phyloP scores from a whole-genome alignment of 441 rosid genomes.

The Manihot esculenta region DNA sequence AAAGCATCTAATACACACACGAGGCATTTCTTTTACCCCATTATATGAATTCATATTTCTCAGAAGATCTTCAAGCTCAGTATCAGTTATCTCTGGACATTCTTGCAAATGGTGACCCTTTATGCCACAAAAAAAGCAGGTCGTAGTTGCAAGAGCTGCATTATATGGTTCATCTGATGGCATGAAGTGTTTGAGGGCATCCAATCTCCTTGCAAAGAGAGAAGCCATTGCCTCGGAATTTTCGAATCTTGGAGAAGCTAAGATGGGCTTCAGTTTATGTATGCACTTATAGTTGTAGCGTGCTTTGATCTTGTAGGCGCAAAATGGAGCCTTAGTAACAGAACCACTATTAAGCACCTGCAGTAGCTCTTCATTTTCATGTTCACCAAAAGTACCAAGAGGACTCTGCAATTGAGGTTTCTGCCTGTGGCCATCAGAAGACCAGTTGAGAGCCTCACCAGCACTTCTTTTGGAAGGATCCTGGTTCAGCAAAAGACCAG shows the following conservation, averaged over 20 bases:
- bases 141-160: slow-evolving; percentile 27
- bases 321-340: slow-evolving; percentile 32
- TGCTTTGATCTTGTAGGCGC: slow-evolving; percentile 30
- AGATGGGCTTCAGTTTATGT: slow-evolving; percentile 27
- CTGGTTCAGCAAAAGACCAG: slow-evolving; percentile 25
- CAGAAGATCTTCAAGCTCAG: slow-evolving; percentile 57
- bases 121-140: slow-evolving; percentile 75
- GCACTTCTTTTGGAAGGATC: slow-evolving; percentile 19
- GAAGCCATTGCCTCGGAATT: slow-evolving; percentile 66
- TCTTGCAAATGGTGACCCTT: slow-evolving; percentile 59
- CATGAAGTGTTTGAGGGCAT: slow-evolving; percentile 56
- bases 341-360: slow-evolving; percentile 18
- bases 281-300: slow-evolving; percentile 32
- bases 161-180: slow-evolving; percentile 38
- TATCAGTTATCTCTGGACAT: slow-evolving; percentile 60
- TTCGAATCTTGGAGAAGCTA: slow-evolving; percentile 39
- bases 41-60: slow-evolving; percentile 38
- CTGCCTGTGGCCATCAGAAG: slow-evolving; percentile 28
- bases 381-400: slow-evolving; percentile 19
- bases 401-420: slow-evolving; percentile 24
- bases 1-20: slow-evolving; percentile 66
- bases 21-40: slow-evolving; percentile 37
- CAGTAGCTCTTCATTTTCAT: slow-evolving; percentile 23
- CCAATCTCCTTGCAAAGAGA: slow-evolving; percentile 69
- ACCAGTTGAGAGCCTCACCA: slow-evolving; percentile 27